Percentiles rank a stretch among this genome's conserved stretches.
phyloP scores from a whole-genome alignment of 148 eudicot species.

The Heliamphora exappendiculata region DNA sequence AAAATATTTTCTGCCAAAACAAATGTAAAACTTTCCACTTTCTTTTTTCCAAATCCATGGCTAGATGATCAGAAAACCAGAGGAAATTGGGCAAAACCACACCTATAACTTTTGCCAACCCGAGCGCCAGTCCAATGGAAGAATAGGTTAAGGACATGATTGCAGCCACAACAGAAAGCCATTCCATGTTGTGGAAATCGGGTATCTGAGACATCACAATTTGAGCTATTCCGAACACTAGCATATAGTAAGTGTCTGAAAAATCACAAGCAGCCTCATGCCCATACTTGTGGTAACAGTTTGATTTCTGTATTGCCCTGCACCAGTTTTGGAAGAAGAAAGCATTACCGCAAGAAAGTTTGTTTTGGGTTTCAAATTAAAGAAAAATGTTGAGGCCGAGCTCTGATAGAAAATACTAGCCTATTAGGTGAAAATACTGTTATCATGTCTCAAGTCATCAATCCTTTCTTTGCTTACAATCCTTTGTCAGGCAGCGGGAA shows the following conservation, averaged over 20 bases:
- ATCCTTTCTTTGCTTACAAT: too few relatives aligned
- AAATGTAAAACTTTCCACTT: background rate
- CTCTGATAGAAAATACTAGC: too few relatives aligned
- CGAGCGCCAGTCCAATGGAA: slow-evolving; percentile 43
- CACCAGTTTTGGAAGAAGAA: slow-evolving; percentile 12
- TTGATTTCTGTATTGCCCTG: slow-evolving; percentile 54
- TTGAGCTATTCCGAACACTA: slow-evolving; percentile 45
- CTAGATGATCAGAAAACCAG: background rate
- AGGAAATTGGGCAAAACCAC: background rate
- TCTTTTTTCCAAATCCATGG: background rate
- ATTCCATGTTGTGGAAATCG: slow-evolving; percentile 48
- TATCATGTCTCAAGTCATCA: too few relatives aligned
- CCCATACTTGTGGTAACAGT: slow-evolving; percentile 52
- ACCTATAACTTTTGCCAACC: slow-evolving; percentile 43
- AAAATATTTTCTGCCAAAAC: too few relatives aligned
- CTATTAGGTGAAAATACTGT: too few relatives aligned
- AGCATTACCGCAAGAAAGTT: background rate
- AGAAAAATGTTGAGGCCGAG: background rate
- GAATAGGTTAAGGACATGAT: slow-evolving; percentile 57
- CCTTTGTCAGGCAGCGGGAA: too few relatives aligned
- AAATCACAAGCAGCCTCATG: slow-evolving; percentile 39
- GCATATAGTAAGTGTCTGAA: slow-evolving; percentile 40
- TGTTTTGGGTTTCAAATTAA: background rate
- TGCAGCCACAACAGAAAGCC: slow-evolving; percentile 60
- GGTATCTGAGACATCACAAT: slow-evolving; percentile 59